Conservation (phyloP, 202 grass and related monocot genomes). For the Schoenoplectus triqueter region DNA sequence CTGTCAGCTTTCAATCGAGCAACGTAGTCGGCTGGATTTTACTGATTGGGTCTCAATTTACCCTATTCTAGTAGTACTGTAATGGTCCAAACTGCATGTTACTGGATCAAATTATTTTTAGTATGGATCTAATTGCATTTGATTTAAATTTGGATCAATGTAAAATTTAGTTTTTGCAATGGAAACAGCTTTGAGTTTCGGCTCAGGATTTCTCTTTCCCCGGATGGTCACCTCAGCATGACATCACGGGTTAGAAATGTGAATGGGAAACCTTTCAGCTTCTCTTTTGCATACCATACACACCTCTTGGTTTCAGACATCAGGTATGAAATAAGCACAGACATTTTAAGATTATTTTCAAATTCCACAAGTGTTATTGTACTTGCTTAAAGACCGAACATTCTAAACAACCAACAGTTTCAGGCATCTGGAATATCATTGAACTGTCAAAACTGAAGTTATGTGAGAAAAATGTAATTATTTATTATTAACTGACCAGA, state of each 20-base stretch:
- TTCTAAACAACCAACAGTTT: neutral
- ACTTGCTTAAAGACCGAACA: neutral
- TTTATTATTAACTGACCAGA: no score
- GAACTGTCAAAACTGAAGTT: no score
- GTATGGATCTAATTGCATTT: slow-evolving; percentile 7
- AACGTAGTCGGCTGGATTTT: neutral
- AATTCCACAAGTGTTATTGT: neutral
- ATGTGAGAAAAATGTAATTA: no score
- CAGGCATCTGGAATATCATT: neutral
- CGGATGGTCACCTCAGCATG: slow-evolving; percentile 65
- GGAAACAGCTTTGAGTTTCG: slow-evolving; percentile 85
- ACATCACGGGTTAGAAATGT: slow-evolving; percentile 79
- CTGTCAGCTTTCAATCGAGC: neutral
- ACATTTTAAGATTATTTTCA: neutral
- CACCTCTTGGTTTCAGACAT: slow-evolving; percentile 96
- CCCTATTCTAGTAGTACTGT: neutral
- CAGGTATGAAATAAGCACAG: slow-evolving; percentile 50
- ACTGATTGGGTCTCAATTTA: neutral
- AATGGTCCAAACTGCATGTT: no score
- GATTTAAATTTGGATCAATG: slow-evolving; percentile 17
- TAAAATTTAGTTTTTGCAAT: slow-evolving; percentile 13
- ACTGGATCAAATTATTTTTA: neutral
- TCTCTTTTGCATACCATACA: slow-evolving; percentile 97
- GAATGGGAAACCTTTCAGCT: slow-evolving; percentile 81
- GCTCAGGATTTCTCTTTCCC: slow-evolving; percentile 76